These are phyloP conservation scores for Lactifluus volemus DNA, from an alignment of 768 basidiomycete species.

Conservation along the genomic window DNA sequence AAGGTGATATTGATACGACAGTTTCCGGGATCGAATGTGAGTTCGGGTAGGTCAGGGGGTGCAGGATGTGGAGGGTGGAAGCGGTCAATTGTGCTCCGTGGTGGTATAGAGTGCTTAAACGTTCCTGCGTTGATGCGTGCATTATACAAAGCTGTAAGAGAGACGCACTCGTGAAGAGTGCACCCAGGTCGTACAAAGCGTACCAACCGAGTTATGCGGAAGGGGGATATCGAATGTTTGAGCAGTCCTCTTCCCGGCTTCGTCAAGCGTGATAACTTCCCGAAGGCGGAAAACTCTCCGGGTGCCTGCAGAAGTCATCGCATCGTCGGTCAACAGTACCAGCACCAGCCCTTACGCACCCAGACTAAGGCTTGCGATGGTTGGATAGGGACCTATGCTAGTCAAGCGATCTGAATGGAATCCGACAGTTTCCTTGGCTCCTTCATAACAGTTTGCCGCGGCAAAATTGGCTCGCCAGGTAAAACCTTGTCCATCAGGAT, in stretches of 20 bases:
- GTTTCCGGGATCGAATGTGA: slow-evolving; percentile 20
- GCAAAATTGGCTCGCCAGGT: slow-evolving; percentile 79
- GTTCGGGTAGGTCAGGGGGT: slow-evolving; percentile 1
- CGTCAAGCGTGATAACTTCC: slow-evolving; percentile 63
- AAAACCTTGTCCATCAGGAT: slow-evolving; percentile 16
- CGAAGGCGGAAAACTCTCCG: slow-evolving; percentile 63
- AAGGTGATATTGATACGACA: slow-evolving; percentile 70
- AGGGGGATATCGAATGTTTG: slow-evolving; percentile 73
- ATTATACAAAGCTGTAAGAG: slow-evolving; percentile 62
- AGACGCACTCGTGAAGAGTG: background rate
- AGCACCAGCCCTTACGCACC: slow-evolving; percentile 33
- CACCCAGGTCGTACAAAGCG: background rate
- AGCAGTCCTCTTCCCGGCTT: slow-evolving; percentile 46
- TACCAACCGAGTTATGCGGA: slow-evolving; percentile 65
- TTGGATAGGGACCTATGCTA: slow-evolving; percentile 75
- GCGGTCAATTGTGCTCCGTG: slow-evolving; percentile 61
- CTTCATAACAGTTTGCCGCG: slow-evolving; percentile 77
- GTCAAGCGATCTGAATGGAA: slow-evolving; percentile 77
- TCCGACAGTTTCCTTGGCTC: slow-evolving; percentile 74
- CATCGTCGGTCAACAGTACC: background rate
- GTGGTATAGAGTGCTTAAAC: slow-evolving; percentile 72
- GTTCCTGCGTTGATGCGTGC: slow-evolving; percentile 80
- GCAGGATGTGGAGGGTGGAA: slow-evolving; percentile 50
- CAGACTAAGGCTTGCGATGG: slow-evolving; percentile 77
- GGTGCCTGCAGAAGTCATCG: slow-evolving; percentile 35